Conservation (phyloP, 257 asterid genomes). For the Solanum peruvianum region DNA sequence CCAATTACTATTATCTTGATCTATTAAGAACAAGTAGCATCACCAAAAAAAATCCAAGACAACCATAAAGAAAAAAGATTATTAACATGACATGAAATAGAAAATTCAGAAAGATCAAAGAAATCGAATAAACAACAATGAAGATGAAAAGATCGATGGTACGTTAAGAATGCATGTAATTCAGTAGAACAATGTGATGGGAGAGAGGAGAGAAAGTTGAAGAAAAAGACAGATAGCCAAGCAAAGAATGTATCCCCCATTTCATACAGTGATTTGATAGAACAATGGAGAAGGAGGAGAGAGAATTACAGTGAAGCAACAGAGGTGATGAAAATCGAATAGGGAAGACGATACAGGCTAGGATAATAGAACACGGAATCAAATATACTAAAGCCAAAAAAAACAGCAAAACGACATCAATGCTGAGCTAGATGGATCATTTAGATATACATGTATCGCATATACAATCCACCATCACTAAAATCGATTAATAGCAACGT, state of each 20-base stretch:
- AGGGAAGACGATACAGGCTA: no score
- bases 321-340: no score
- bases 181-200: background rate
- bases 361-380: no score
- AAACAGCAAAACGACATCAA: no score
- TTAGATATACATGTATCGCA: no score
- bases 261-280: background rate
- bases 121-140: background rate
- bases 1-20: background rate
- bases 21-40: background rate
- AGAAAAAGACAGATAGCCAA: background rate
- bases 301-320: background rate
- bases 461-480: no score
- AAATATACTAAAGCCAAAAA: no score
- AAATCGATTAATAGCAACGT: no score
- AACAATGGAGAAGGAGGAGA: background rate
- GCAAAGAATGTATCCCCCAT: background rate
- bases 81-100: background rate
- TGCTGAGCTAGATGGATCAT: no score
- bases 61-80: background rate
- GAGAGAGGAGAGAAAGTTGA: background rate
- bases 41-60: background rate
- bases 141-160: background rate
- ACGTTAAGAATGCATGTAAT: background rate
- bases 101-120: background rate